phyloP scores from a whole-genome alignment of 331 rosid genomes.

The Erythrophleum ivorense region DNA sequence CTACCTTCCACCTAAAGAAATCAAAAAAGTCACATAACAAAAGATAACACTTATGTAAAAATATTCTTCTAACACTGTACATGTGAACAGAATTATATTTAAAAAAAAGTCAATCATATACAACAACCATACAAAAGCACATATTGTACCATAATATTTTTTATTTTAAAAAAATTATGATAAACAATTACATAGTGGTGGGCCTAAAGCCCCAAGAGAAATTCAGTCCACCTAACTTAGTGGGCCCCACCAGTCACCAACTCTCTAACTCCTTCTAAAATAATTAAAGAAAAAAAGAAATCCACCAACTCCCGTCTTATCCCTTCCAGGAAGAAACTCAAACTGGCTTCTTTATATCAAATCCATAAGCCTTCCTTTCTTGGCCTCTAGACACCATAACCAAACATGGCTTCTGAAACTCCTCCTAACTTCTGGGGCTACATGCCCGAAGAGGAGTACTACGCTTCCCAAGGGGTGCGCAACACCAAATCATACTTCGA shows the following conservation, averaged over 20 bases:
- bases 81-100: too few relatives aligned
- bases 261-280: neutral
- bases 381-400: neutral
- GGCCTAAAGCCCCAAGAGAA: neutral
- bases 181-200: neutral
- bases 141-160: too few relatives aligned
- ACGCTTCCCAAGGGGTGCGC: slow-evolving; percentile 78
- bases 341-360: neutral
- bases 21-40: neutral
- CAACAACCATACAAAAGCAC: too few relatives aligned
- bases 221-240: neutral
- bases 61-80: too few relatives aligned
- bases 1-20: neutral
- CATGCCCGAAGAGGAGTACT: slow-evolving; percentile 83
- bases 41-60: too few relatives aligned
- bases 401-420: neutral
- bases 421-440: slow-evolving; percentile 86
- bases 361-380: neutral
- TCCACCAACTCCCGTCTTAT: neutral
- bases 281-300: neutral
- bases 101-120: neutral
- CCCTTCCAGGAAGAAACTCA: neutral
- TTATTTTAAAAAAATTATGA: too few relatives aligned
- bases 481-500: slow-evolving; percentile 76
- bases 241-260: slow-evolving; percentile 2